Evolutionary conservation across 805 yeast genomes (phyloP).

Genomic region (Cephaloascus albidus): DNA sequence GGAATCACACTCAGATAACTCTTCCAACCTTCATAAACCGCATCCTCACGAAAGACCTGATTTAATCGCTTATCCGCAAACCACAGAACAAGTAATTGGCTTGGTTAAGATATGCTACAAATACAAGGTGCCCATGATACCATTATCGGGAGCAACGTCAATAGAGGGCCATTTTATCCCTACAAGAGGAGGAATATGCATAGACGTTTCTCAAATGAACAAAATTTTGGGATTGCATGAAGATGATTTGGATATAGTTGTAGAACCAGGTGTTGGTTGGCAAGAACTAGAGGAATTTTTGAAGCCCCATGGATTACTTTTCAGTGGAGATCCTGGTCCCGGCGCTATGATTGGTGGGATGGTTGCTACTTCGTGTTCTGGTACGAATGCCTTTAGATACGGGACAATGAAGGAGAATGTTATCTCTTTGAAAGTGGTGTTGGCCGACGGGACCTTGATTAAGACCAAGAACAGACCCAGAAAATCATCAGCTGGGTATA

Average conservation of each 20-base stretch:
- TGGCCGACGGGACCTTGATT: conserved; percentile 34
- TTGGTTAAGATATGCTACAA: conserved; percentile 20
- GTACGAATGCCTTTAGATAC: conserved; percentile 32
- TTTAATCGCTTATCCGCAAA: conserved; percentile 21
- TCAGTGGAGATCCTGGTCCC: conserved; percentile 37
- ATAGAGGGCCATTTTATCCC: conserved; percentile 26
- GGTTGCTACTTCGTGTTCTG: conserved; percentile 32
- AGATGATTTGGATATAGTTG: conserved; percentile 19
- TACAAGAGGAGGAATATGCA: conserved; percentile 20
- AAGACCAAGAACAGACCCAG: conserved; percentile 34
- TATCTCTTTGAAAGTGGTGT: conserved; percentile 30
- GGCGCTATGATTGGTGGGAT: conserved; percentile 35
- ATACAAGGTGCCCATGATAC: conserved; percentile 22
- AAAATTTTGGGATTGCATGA: conserved; percentile 15
- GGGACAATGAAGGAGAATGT: conserved; percentile 39
- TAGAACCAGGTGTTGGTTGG: conserved; percentile 29
- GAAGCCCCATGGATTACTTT: conserved; percentile 9
- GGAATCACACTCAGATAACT: not conserved
- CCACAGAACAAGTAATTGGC: conserved; percentile 24
- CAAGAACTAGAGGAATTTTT: conserved; percentile 15
- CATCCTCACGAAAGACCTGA: conserved; percentile 16
- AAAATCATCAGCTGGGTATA: conserved; percentile 33
- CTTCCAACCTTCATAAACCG: not conserved
- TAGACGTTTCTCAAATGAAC: conserved; percentile 21
- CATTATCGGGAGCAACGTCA: conserved; percentile 22